Evolutionary conservation across 2,329 filamentous ascomycete genomes (phyloP), one percentile per base, ranked within the genome.

Genomic region (Epichloe brachyelytri): DNA sequence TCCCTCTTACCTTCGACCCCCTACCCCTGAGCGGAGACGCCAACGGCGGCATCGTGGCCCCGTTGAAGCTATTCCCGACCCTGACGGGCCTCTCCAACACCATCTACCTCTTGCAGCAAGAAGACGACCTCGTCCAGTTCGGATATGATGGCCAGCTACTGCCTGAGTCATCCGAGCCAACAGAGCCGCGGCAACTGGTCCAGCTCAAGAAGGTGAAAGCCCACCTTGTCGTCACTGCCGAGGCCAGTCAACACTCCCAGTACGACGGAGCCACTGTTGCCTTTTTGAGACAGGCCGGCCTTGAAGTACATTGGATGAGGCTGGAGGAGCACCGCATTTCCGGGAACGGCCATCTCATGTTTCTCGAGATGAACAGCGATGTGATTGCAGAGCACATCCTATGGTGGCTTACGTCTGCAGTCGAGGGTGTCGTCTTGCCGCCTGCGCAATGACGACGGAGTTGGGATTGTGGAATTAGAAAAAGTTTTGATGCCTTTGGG

Each of bases 291-390:
- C 78, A 82, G 58, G 75, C 72, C 2, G 77, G 78, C 0, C 68
- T 73, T 1, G 52, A 57, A 0, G 66, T 70, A 1, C 65, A 73
- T 2, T 71, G 70, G 63, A 55, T 77, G 37, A 62, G 68, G 47
- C 63, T 81, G 43, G 68, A 64, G 0, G 60, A 72, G 0, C 51
- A 64, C 1, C 68, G 68, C 0, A 70, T 80, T 1, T 59, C 63
- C 20, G 78, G 78, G 0, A 81, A 82, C 53, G 77, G 75, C 0
- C 77, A 79, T 56, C 68, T 80, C 52, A 68, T 74, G 63, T 76
- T 77, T 44, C 57, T 79, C 36, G 76, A 79, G 63, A 68, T 64
- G 56, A 79, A 80, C 57, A 78, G 70, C 52, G 55, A 68, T 34
- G 57, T 65, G 0, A 65, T 78, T 49, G 71, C 70, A 38, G 36